phyloP scores from a whole-genome alignment of 1,284 basidiomycete genomes.

The Flammula alnicola region DNA sequence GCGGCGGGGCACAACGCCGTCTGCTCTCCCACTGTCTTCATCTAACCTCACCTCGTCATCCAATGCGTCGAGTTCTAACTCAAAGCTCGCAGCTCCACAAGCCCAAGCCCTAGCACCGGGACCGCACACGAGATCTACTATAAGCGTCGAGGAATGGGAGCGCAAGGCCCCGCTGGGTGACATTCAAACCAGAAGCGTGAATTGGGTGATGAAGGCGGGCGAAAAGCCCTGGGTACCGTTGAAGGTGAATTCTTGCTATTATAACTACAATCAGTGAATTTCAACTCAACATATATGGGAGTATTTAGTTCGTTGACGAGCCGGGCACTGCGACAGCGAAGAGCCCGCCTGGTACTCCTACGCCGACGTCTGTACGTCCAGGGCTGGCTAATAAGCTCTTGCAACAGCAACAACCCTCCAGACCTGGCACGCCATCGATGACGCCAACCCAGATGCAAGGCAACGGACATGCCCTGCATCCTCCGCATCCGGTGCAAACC shows the following conservation, averaged over 20 bases:
- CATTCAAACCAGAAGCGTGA: slow-evolving; percentile 69
- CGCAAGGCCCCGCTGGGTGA: slow-evolving; percentile 76
- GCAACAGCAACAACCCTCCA: slow-evolving; percentile 17
- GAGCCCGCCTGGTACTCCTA: slow-evolving; percentile 12
- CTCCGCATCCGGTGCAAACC: slow-evolving; percentile 77
- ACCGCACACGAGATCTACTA: slow-evolving; percentile 16
- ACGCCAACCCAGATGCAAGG: slow-evolving; percentile 19
- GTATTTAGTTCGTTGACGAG: slow-evolving; percentile 24
- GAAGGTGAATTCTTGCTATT: slow-evolving; percentile 57
- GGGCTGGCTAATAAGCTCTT: slow-evolving; percentile 20
- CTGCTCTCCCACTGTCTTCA: slow-evolving; percentile 14
- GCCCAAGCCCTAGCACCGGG: slow-evolving; percentile 5
- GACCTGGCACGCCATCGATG: slow-evolving; percentile 25
- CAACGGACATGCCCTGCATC: slow-evolving; percentile 50
- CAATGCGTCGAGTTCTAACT: slow-evolving; percentile 1
- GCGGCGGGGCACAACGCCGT: slow-evolving; percentile 15
- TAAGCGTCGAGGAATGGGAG: slow-evolving; percentile 90
- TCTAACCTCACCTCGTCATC: slow-evolving; percentile 17
- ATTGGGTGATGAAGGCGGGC: slow-evolving; percentile 63
- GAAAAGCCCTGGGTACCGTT: slow-evolving; percentile 67
- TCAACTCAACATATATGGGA: slow-evolving; percentile 4
- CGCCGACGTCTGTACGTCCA: slow-evolving; percentile 7
- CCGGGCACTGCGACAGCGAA: slow-evolving; percentile 10
- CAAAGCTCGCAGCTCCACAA: slow-evolving; percentile 2
- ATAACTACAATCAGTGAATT: background rate